Percentiles rank a stretch among this genome's conserved stretches.
Conservation (phyloP, 2,329 filamentous ascomycete genomes). For the Fusarium ramigenum region DNA sequence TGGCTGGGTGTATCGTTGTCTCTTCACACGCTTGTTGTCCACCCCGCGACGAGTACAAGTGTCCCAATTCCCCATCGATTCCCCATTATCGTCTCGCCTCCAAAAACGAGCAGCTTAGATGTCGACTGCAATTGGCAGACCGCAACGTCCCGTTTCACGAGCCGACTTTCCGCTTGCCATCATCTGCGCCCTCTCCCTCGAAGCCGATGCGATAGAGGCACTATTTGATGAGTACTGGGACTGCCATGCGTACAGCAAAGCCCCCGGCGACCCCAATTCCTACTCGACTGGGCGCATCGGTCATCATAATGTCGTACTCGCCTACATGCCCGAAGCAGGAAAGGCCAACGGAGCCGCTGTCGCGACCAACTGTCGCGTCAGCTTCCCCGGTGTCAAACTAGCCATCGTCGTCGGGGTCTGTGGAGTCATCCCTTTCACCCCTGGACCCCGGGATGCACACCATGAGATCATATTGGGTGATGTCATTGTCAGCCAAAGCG, state of each 20-base stretch:
- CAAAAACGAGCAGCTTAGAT: not conserved
- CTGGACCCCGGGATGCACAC: not conserved
- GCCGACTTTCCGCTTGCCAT: constrained; percentile 23
- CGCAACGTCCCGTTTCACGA: not conserved
- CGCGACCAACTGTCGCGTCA: constrained; percentile 43
- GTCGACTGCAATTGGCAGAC: not conserved
- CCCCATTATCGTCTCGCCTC: not conserved
- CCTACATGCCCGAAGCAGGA: constrained; percentile 42
- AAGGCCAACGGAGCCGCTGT: constrained; percentile 41
- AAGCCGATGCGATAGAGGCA: constrained; percentile 38
- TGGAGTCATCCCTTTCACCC: constrained; percentile 46
- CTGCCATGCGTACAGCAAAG: constrained; percentile 27
- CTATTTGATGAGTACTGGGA: constrained; percentile 28
- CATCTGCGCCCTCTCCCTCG: constrained; percentile 42
- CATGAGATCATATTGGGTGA: not conserved
- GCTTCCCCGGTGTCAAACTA: constrained; percentile 46
- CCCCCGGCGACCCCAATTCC: constrained; percentile 39
- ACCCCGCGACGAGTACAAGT: not conserved
- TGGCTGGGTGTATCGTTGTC: not conserved
- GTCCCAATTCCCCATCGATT: not conserved
- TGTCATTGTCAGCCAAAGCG: not conserved
- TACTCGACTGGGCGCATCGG: constrained; percentile 45
- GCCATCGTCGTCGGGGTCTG: constrained; percentile 52
- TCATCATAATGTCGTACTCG: constrained; percentile 43
- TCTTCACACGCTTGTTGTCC: not conserved